Conservation (phyloP, 768 basidiomycete species). For the Collybiopsis luxurians region DNA sequence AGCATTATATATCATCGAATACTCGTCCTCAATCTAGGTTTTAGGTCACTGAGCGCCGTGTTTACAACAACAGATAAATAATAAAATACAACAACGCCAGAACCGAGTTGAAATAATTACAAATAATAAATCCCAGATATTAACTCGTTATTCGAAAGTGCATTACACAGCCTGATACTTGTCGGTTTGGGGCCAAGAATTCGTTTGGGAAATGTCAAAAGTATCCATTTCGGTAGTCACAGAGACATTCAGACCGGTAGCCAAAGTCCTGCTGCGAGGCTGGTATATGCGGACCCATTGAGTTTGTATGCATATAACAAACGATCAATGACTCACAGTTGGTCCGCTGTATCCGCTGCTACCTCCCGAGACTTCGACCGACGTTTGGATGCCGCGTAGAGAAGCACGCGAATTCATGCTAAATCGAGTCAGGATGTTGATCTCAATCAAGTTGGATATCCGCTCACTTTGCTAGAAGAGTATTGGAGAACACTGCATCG, state of each 20-base stretch:
- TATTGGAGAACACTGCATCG: constrained; percentile 7
- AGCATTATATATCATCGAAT: no score
- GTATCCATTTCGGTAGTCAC: constrained; percentile 1
- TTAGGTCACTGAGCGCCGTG: no score
- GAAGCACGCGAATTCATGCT: constrained; percentile 5
- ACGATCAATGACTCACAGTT: background rate
- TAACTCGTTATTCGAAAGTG: no score
- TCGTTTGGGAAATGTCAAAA: background rate
- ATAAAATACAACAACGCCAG: no score
- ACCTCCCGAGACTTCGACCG: background rate
- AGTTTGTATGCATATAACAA: no score
- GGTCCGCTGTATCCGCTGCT: background rate
- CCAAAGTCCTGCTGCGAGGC: constrained; percentile 2
- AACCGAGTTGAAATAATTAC: no score
- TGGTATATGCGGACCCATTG: background rate
- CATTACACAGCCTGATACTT: no score
- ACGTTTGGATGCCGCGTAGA: background rate
- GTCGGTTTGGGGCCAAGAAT: no score
- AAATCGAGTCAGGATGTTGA: background rate
- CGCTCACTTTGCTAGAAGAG: constrained; percentile 1
- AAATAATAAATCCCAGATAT: no score
- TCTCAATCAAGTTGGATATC: background rate
- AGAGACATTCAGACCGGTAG: background rate
- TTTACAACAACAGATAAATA: no score
- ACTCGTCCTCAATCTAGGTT: no score